These are phyloP conservation scores for Neurospora pannonica DNA, from an alignment of 495 filamentous ascomycete species.

Conservation along the genomic window DNA sequence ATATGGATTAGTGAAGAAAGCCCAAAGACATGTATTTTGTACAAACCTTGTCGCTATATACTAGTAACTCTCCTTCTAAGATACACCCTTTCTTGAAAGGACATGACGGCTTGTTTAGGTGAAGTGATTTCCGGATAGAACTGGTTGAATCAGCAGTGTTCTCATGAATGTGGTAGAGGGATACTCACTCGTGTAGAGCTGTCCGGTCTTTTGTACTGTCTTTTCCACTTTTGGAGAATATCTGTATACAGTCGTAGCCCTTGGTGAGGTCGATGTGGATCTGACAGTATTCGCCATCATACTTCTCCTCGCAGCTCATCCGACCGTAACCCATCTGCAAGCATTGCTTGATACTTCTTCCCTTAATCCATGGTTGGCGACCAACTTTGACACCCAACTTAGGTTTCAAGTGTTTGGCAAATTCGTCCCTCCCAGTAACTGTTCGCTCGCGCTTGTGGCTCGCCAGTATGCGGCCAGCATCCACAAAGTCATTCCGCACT, in stretches of 20 bases:
- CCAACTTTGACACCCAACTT: constrained; percentile 65
- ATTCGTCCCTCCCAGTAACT: constrained; percentile 13
- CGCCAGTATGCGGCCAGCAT: constrained; percentile 23
- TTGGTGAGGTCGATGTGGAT: constrained; percentile 68
- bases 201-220: constrained; percentile 67
- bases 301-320: constrained; percentile 72
- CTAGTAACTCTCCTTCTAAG: constrained; percentile 72
- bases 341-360: constrained; percentile 67
- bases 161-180: neutral
- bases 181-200: constrained; percentile 46
- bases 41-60: constrained; percentile 55
- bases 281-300: constrained; percentile 85
- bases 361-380: constrained; percentile 62
- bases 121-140: constrained; percentile 45
- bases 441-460: constrained; percentile 7
- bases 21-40: too few species aligned
- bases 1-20: too few species aligned
- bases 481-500: constrained; percentile 48
- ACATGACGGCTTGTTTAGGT: constrained; percentile 46
- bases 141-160: constrained; percentile 15
- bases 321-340: constrained; percentile 46
- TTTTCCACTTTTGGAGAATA: constrained; percentile 88
- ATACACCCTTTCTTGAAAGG: constrained; percentile 56
- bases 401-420: constrained; percentile 43
- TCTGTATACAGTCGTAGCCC: constrained; percentile 47